These are phyloP conservation scores for Panicum hallii DNA, from an alignment of 202 grass and related monocot species.

Conservation along the genomic window DNA sequence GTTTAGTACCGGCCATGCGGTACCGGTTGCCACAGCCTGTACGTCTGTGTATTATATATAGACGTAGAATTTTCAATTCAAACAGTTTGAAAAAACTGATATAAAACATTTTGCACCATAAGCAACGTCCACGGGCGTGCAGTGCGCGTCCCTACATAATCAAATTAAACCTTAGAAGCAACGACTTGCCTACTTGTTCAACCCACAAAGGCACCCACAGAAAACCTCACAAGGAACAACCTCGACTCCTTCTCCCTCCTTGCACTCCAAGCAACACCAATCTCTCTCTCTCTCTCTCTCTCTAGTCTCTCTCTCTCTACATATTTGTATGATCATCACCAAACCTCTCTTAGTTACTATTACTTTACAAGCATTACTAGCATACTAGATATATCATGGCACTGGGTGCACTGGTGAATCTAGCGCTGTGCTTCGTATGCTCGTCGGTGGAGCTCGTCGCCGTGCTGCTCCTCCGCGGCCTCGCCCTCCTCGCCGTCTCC, in stretches of 20 bases:
- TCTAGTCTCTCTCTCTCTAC: neutral
- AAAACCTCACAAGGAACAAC: constrained; percentile 55
- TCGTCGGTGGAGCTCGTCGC: constrained; percentile 51
- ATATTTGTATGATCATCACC: neutral
- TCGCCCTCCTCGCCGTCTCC: constrained; percentile 42
- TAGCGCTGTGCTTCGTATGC: constrained; percentile 50
- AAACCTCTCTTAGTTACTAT: neutral
- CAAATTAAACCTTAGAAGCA: constrained; percentile 69
- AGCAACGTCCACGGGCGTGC: constrained; percentile 19
- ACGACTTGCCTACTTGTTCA: constrained; percentile 44
- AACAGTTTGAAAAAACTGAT: neutral
- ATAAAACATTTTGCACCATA: neutral
- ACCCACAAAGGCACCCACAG: constrained; percentile 18
- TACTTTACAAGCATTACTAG: neutral
- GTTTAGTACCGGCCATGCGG: no score
- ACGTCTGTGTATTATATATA: no score
- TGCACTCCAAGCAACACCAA: constrained; percentile 75
- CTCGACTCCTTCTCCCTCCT: constrained; percentile 28
- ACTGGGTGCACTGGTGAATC: constrained; percentile 42
- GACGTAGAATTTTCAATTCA: neutral
- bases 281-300: neutral
- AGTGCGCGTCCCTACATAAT: neutral
- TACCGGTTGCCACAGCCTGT: no score
- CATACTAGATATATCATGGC: constrained; percentile 29
- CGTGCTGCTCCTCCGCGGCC: constrained; percentile 53